Evolutionary conservation across 1,284 basidiomycete species (phyloP).

Genomic region (Cryptococcus depauperatus): DNA sequence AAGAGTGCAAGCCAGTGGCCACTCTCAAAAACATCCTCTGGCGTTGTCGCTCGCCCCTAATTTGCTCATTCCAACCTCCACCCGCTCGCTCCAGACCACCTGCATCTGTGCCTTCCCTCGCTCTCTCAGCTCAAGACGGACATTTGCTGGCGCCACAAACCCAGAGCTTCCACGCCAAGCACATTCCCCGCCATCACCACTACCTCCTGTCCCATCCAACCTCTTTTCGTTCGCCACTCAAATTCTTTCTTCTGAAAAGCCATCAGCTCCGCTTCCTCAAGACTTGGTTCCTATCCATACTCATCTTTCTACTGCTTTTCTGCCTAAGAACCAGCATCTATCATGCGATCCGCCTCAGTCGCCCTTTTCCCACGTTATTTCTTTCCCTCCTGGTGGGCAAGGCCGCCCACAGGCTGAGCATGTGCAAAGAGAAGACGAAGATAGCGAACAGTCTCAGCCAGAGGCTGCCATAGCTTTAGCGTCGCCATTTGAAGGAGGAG

Average conservation of each 20-base stretch:
- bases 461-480: conserved; percentile 55
- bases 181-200: neutral
- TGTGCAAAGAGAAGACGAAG: conserved; percentile 1
- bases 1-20: too few species aligned
- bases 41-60: too few species aligned
- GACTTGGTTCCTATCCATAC: conserved; percentile 8
- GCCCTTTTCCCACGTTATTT: conserved; percentile 13
- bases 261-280: conserved; percentile 5
- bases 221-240: conserved; percentile 5
- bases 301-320: conserved; percentile 12
- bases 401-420: conserved; percentile 4
- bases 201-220: neutral
- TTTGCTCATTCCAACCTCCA: neutral
- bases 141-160: conserved; percentile 8
- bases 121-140: conserved; percentile 4
- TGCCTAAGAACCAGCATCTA: conserved; percentile 12
- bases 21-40: too few species aligned
- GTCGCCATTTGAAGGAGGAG: conserved; percentile 77
- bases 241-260: neutral
- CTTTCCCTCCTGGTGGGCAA: conserved; percentile 5
- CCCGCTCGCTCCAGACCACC: conserved; percentile 9
- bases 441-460: neutral
- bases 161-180: neutral
- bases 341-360: conserved; percentile 5
- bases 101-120: conserved; percentile 3